Evolutionary conservation across 768 basidiomycete species (phyloP).

Genomic region (Suillus ampliporus): DNA sequence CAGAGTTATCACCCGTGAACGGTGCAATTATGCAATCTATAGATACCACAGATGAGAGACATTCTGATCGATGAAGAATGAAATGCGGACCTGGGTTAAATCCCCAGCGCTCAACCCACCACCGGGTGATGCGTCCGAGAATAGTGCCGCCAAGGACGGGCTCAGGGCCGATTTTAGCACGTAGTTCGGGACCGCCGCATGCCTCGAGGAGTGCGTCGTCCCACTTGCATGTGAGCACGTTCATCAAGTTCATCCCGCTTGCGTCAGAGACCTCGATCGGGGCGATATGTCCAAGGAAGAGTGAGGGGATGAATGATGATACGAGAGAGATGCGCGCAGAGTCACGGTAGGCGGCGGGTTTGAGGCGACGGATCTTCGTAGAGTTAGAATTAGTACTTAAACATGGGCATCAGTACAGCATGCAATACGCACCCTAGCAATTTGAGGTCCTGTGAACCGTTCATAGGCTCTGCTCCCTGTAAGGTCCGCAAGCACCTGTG

Average conservation of each 20-base stretch:
- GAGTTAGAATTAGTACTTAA: conserved; percentile 1
- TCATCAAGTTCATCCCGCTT: conserved; percentile 90
- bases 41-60: background rate
- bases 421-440: conserved; percentile 60
- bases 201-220: conserved; percentile 66
- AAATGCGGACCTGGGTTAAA: conserved; percentile 60
- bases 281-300: conserved; percentile 79
- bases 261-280: conserved; percentile 89
- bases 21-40: conserved; percentile 80
- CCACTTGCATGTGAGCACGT: conserved; percentile 77
- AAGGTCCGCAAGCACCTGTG: conserved; percentile 71
- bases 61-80: background rate
- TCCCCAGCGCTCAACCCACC: conserved; percentile 80
- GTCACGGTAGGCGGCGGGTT: conserved; percentile 57
- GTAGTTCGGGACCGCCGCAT: conserved; percentile 71
- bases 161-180: conserved; percentile 74
- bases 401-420: background rate
- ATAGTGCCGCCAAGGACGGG: conserved; percentile 73
- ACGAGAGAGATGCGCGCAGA: conserved; percentile 79
- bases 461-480: conserved; percentile 88
- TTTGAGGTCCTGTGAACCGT: conserved; percentile 88
- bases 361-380: conserved; percentile 58
- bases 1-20: conserved; percentile 91
- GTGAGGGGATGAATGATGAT: conserved; percentile 80
- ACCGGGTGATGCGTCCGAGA: conserved; percentile 67